A percentile compares a stretch with the other conserved stretches of the same genome.
Evolutionary conservation across 257 asterid species (phyloP).

Genomic region (Solanum okadae): DNA sequence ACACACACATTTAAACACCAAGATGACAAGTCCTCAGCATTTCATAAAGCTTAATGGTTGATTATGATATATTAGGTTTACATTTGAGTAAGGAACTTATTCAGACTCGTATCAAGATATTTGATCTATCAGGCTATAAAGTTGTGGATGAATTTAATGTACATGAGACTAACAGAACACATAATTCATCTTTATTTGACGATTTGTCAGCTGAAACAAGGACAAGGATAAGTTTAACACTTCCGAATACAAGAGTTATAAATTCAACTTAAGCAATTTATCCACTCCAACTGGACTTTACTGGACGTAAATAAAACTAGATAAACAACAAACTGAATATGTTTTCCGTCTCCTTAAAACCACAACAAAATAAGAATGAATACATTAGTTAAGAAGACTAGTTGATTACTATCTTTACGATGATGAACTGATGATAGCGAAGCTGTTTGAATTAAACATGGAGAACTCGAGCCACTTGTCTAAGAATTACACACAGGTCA

Average conservation of each 20-base stretch:
- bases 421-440: not conserved
- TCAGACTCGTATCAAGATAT: not conserved
- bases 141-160: not conserved
- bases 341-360: not conserved
- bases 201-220: not conserved
- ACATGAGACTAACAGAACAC: not conserved
- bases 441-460: not conserved
- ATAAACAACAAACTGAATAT: not conserved
- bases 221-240: too few species aligned
- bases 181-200: not conserved
- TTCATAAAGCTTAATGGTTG: not conserved
- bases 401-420: not conserved
- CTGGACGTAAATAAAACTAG: not conserved
- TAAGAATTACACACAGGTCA: not conserved
- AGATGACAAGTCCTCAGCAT: not conserved
- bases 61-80: not conserved
- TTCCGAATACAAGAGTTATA: not conserved
- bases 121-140: not conserved
- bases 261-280: not conserved
- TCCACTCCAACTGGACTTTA: not conserved
- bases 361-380: not conserved
- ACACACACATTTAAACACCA: not conserved
- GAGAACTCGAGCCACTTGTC: not conserved
- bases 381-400: not conserved
- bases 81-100: not conserved